phyloP scores from a whole-genome alignment of 2,329 filamentous ascomycete genomes.

The Fusarium chaquense region DNA sequence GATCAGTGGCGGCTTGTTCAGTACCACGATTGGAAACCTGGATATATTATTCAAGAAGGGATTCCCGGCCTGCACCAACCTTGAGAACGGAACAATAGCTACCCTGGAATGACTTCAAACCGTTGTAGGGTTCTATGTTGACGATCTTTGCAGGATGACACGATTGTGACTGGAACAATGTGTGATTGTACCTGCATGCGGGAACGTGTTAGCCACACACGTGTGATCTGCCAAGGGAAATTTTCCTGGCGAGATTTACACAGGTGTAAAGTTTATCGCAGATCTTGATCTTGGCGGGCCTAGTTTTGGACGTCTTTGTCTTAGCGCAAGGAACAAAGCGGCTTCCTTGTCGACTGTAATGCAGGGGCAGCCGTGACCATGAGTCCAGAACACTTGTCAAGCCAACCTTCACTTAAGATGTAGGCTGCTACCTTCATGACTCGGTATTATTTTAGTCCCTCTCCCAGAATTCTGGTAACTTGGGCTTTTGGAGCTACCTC shows the following conservation, averaged over 20 bases:
- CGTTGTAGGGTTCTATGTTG: background rate
- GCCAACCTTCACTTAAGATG: background rate
- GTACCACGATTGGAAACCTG: background rate
- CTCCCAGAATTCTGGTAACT: background rate
- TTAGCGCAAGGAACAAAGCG: background rate
- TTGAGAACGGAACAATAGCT: background rate
- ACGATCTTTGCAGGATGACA: background rate
- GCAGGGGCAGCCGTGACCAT: background rate
- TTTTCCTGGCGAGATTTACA: background rate
- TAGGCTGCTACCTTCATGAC: background rate
- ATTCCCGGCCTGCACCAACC: accelerated
- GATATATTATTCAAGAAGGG: too few relatives aligned
- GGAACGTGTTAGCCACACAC: background rate
- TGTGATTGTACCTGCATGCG: background rate
- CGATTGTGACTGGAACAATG: background rate
- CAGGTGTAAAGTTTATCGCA: background rate
- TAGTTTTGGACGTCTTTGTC: background rate
- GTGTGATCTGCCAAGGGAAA: background rate
- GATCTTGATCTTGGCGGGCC: background rate
- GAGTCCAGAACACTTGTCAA: background rate
- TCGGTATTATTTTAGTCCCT: background rate
- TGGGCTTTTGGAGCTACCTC: background rate
- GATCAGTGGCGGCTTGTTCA: background rate
- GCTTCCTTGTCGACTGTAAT: background rate
- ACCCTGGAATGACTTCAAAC: background rate